Evolutionary conservation across 176 grass and related monocot species (phyloP).

Genomic region (Dendrocalamus sinicus): DNA sequence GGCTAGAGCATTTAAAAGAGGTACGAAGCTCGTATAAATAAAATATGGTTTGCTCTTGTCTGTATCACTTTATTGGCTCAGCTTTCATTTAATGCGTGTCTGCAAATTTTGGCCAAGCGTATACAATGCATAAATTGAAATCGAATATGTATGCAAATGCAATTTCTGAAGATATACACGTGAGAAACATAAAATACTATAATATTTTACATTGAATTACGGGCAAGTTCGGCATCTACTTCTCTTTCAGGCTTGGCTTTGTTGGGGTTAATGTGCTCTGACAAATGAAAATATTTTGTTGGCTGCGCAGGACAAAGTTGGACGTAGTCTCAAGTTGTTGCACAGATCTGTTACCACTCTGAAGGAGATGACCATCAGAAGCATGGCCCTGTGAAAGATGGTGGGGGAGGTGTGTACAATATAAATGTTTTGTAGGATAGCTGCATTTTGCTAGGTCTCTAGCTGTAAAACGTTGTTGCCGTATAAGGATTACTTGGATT

Average conservation of each 20-base stretch:
- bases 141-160: too few relatives aligned
- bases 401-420: conserved; percentile 9
- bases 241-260: not conserved
- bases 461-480: conserved; percentile 42
- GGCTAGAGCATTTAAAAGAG: conserved; percentile 88
- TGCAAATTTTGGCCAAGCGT: conserved; percentile 1
- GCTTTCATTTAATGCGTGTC: not conserved
- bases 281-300: conserved; percentile 2
- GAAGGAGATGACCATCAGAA: conserved; percentile 82
- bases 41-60: not conserved
- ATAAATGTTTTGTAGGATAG: conserved; percentile 38
- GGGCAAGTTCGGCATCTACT: not conserved
- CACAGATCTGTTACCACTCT: conserved; percentile 76
- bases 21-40: conserved; percentile 48
- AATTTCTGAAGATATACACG: too few relatives aligned
- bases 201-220: not conserved
- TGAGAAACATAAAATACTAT: not conserved
- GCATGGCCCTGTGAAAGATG: conserved; percentile 58
- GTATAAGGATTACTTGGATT: conserved; percentile 9
- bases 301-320: conserved; percentile 79
- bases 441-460: conserved; percentile 5
- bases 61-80: not conserved
- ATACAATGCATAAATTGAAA: not conserved
- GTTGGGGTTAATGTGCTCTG: not conserved
- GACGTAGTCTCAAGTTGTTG: conserved; percentile 77